Evolutionary conservation across 2,329 filamentous ascomycete genomes (phyloP).

Genomic region (Aspergillus chevalieri): DNA sequence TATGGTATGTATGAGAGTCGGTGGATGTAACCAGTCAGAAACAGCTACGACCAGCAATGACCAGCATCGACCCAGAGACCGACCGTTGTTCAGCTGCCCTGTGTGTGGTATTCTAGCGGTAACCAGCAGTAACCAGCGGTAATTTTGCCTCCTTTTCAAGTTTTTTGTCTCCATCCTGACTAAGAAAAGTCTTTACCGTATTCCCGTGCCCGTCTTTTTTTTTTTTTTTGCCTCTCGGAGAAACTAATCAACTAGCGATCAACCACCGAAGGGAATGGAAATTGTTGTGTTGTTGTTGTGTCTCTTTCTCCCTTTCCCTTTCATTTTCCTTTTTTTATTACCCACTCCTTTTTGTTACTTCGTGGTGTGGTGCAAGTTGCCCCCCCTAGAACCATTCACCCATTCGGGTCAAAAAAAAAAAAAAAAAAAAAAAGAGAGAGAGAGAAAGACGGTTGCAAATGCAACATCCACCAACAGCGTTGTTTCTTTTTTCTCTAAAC

Average conservation of each 20-base stretch:
- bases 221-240: background rate
- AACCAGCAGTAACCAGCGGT: background rate
- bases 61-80: constrained; percentile 6
- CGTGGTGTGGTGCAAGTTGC: background rate
- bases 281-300: background rate
- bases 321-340: constrained; percentile 4
- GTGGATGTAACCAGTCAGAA: background rate
- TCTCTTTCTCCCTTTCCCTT: background rate
- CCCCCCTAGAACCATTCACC: background rate
- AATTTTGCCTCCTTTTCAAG: background rate
- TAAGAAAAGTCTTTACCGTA: background rate
- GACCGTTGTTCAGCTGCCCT: background rate
- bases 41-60: constrained; percentile 1
- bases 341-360: background rate
- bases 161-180: background rate
- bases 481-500: background rate
- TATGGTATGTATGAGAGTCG: background rate
- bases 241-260: background rate
- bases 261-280: background rate
- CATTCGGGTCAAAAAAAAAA: constrained; percentile 5
- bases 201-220: background rate
- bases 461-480: constrained; percentile 1
- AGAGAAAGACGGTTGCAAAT: constrained; percentile 22
- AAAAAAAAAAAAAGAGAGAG: constrained; percentile 5
- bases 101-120: background rate